Conservation (phyloP, 495 filamentous ascomycete genomes). For the Glonium stellatum region DNA sequence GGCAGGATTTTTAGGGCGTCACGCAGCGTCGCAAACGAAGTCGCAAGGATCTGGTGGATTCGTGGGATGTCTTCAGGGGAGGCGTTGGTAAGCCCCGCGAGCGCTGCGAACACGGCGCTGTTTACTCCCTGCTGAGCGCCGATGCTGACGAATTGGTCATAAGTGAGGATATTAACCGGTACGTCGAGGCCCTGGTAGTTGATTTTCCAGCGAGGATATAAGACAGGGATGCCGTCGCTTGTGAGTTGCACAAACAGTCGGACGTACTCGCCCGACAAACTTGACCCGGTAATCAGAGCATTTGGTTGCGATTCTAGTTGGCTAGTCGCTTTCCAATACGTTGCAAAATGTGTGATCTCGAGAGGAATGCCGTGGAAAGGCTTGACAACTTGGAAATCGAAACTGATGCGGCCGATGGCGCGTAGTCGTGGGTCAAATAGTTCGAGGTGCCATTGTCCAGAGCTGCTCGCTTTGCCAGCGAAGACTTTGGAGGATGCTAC, state of each 20-base stretch:
- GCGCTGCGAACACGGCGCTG: slow-evolving; percentile 31
- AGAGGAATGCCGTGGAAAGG: slow-evolving; percentile 89
- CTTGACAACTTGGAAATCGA: slow-evolving; percentile 92
- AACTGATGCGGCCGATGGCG: slow-evolving; percentile 89
- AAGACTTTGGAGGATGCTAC: slow-evolving; percentile 86
- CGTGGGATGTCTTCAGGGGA: slow-evolving; percentile 52
- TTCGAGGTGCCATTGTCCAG: slow-evolving; percentile 74
- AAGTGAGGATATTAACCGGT: slow-evolving; percentile 68
- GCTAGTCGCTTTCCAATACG: slow-evolving; percentile 98
- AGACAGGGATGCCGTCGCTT: slow-evolving; percentile 73
- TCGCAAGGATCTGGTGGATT: slow-evolving; percentile 61
- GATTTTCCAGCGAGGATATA: slow-evolving; percentile 78
- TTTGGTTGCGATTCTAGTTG: slow-evolving; percentile 75
- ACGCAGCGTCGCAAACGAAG: slow-evolving; percentile 64
- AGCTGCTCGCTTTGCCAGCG: slow-evolving; percentile 61
- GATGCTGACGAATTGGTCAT: slow-evolving; percentile 63
- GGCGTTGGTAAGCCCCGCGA: slow-evolving; percentile 43
- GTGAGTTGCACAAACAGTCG: slow-evolving; percentile 87
- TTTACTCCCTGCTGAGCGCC: slow-evolving; percentile 45
- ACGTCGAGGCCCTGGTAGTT: slow-evolving; percentile 71
- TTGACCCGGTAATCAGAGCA: slow-evolving; percentile 89
- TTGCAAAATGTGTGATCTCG: slow-evolving; percentile 96
- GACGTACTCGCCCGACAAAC: slow-evolving; percentile 86
- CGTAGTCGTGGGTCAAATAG: slow-evolving; percentile 88
- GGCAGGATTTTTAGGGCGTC: slow-evolving; percentile 70